A percentile compares a stretch with the other conserved stretches of the same genome.
Evolutionary conservation across 805 yeast species (phyloP).

Genomic region (Candida rishiriensis): DNA sequence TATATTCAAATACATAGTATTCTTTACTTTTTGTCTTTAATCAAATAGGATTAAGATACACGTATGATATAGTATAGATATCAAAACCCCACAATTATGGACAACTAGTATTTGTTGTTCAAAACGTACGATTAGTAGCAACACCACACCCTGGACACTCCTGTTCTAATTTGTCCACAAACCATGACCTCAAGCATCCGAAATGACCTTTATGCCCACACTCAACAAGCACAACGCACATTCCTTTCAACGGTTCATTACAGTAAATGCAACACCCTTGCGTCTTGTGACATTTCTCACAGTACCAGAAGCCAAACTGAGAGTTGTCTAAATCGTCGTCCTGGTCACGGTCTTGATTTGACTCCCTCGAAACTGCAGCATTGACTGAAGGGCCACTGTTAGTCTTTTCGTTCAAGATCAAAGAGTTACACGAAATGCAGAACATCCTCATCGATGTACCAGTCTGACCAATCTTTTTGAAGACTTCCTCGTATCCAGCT

Average conservation of each 20-base stretch:
- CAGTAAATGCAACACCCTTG: constrained; percentile 76
- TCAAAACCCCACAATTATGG: too few relatives aligned
- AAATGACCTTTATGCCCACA: constrained; percentile 92
- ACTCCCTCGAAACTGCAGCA: constrained; percentile 17
- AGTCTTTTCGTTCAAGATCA: constrained; percentile 53
- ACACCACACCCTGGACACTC: constrained; percentile 82
- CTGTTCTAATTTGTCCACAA: constrained; percentile 52
- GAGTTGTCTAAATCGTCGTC: background rate
- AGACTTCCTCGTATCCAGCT: constrained; percentile 21
- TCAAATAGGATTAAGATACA: too few relatives aligned
- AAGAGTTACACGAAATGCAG: constrained; percentile 56
- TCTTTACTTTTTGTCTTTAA: background rate
- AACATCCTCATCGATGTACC: constrained; percentile 46
- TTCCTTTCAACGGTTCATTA: constrained; percentile 69
- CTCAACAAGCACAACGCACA: constrained; percentile 50
- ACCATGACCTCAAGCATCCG: constrained; percentile 77
- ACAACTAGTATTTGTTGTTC: too few relatives aligned
- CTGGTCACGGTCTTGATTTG: constrained; percentile 16
- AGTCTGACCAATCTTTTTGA: constrained; percentile 33
- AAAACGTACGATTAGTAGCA: background rate
- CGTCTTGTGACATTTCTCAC: constrained; percentile 60
- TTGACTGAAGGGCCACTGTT: constrained; percentile 27
- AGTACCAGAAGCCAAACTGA: constrained; percentile 75
- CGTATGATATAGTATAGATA: background rate
- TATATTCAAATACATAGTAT: background rate